A percentile compares a stretch with the other conserved stretches of the same genome.
Evolutionary conservation across 345 rosid species (phyloP).

Genomic region (Syzygium grande): DNA sequence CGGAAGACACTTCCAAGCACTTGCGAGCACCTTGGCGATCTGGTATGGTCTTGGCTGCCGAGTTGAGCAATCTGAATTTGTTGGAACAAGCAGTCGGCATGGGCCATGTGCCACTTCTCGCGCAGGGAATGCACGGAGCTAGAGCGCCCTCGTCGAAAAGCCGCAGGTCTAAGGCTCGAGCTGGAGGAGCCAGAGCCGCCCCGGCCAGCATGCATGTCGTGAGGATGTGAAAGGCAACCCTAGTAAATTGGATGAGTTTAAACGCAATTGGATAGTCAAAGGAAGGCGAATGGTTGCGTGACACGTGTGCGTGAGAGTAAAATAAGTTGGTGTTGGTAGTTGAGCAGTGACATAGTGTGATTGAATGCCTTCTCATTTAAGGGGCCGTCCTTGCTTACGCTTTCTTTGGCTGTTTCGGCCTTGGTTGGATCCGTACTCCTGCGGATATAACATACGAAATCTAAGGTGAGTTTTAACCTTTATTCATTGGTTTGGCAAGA

Average conservation of each 20-base stretch:
- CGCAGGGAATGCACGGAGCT: not conserved
- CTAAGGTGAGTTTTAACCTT: not conserved
- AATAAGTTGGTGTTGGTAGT: not conserved
- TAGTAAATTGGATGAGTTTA: not conserved
- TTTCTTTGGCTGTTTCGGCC: not conserved
- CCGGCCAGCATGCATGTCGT: not conserved
- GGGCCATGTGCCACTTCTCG: not conserved
- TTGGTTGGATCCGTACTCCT: not conserved
- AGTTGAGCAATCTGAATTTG: not conserved
- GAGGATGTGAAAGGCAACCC: not conserved
- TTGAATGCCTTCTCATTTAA: not conserved
- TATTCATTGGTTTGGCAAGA: not conserved
- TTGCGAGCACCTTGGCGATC: not conserved
- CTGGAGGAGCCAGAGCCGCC: fast-evolving
- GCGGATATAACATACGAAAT: not conserved
- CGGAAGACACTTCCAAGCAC: not conserved
- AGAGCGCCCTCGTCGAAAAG: not conserved
- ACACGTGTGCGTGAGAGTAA: not conserved
- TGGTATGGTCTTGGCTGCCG: not conserved
- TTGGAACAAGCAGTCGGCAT: not conserved
- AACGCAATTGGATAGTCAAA: not conserved
- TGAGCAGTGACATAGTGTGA: fast-evolving
- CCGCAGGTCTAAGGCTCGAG: not conserved
- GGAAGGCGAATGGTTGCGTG: not conserved
- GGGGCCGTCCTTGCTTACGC: not conserved